Evolutionary conservation across 208 protist species (phyloP).

Genomic region (Trypanosoma mega): DNA sequence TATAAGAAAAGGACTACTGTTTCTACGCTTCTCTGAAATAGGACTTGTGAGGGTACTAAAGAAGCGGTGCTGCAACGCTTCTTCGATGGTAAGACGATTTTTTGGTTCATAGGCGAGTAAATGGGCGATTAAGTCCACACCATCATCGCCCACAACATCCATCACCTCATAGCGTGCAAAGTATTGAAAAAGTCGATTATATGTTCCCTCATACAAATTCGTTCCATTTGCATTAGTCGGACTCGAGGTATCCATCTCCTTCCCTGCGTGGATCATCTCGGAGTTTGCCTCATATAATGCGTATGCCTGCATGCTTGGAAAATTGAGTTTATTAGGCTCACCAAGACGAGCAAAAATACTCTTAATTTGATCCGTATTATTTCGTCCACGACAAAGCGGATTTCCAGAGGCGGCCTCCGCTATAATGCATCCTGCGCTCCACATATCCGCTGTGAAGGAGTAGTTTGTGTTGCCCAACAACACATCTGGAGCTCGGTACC

Average conservation of each 20-base stretch:
- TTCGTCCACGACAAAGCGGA: slow-evolving; percentile 77
- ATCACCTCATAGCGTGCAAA: slow-evolving; percentile 27
- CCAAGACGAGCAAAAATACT: slow-evolving; percentile 88
- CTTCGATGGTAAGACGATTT: slow-evolving; percentile 46
- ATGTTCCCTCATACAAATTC: slow-evolving; percentile 1
- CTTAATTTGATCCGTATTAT: slow-evolving; percentile 83
- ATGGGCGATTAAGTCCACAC: slow-evolving; percentile 58
- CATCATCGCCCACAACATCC: slow-evolving; percentile 48
- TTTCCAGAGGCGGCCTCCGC: slow-evolving; percentile 75
- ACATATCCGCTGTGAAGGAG: slow-evolving; percentile 82
- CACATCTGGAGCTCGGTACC: slow-evolving; percentile 94
- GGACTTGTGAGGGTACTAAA: slow-evolving; percentile 25
- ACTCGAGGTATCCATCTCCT: not conserved
- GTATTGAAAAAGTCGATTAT: slow-evolving; percentile 11
- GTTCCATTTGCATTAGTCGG: not conserved
- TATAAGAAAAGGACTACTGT: not conserved
- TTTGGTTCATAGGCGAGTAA: slow-evolving; percentile 66
- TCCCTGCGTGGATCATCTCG: slow-evolving; percentile 16
- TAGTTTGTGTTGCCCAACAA: slow-evolving; percentile 86
- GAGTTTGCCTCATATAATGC: slow-evolving; percentile 31
- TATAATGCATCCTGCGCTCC: slow-evolving; percentile 93
- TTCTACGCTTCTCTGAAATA: not conserved
- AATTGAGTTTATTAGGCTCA: slow-evolving; percentile 69
- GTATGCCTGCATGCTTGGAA: slow-evolving; percentile 57
- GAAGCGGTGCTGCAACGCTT: slow-evolving; percentile 72